Evolutionary conservation across 768 basidiomycete species (phyloP).

Genomic region (Lactarius hengduanensis): DNA sequence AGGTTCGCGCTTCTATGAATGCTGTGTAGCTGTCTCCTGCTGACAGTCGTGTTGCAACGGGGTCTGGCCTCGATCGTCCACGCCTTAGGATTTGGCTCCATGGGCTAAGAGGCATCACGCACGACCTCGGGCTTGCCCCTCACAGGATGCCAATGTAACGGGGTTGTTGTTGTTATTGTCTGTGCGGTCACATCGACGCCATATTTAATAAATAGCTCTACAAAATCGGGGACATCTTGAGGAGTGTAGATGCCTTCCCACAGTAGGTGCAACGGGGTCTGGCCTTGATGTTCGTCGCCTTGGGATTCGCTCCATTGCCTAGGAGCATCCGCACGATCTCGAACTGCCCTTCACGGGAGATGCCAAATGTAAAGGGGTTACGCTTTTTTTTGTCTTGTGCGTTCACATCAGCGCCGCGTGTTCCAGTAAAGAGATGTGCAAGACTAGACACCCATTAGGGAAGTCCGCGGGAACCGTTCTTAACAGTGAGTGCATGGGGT

Average conservation of each 20-base stretch:
- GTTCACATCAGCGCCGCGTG: neutral
- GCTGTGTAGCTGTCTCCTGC: too few relatives aligned
- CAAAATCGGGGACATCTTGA: neutral
- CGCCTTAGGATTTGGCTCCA: neutral
- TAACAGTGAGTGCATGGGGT: neutral
- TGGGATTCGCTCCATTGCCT: neutral
- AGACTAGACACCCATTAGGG: neutral
- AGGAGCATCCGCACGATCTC: neutral
- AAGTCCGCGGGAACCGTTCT: neutral
- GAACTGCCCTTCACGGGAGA: neutral
- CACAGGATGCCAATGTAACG: neutral
- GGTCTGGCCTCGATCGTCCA: too few relatives aligned
- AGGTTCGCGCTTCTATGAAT: too few relatives aligned
- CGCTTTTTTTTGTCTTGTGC: neutral
- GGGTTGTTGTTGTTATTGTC: neutral
- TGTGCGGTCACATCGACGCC: neutral
- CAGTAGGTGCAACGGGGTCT: neutral
- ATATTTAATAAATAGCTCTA: neutral
- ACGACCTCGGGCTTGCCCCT: neutral
- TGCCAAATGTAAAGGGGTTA: neutral
- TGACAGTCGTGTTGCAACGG: too few relatives aligned
- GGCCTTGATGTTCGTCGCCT: neutral
- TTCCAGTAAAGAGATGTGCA: neutral
- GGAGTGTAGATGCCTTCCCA: rapidly evolving
- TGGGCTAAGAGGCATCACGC: neutral